Evolutionary conservation across 495 filamentous ascomycete species (phyloP).

Genomic region (Tirmania nivea): DNA sequence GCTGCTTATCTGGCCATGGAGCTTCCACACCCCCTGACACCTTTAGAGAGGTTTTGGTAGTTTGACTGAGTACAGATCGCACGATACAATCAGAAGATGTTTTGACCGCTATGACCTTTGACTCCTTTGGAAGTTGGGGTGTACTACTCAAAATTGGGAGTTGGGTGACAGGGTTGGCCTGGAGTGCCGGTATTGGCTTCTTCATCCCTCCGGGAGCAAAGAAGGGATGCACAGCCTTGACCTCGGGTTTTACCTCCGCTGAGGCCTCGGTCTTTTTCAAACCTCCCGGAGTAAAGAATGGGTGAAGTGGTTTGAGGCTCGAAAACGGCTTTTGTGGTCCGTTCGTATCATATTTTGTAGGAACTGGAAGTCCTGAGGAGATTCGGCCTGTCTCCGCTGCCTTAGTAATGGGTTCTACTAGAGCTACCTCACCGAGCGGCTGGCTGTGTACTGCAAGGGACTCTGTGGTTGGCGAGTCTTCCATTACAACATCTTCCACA

Average conservation of each 20-base stretch:
- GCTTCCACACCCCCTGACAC: conserved; percentile 38
- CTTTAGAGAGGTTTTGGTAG: conserved; percentile 25
- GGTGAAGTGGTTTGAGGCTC: not conserved
- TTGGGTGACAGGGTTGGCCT: not conserved
- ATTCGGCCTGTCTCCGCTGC: too few species aligned
- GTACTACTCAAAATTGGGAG: not conserved
- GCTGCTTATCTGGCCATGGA: conserved; percentile 47
- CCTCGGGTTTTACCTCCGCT: not conserved
- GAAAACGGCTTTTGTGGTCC: too few species aligned
- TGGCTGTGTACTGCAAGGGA: too few species aligned
- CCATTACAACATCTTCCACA: not conserved
- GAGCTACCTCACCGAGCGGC: too few species aligned
- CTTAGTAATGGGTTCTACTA: too few species aligned
- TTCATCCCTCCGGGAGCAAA: conserved; percentile 27
- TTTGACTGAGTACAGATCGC: not conserved
- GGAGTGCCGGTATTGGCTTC: conserved; percentile 1
- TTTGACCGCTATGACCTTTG: not conserved
- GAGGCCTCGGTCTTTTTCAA: too few species aligned
- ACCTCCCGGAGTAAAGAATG: not conserved
- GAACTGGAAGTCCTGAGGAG: too few species aligned
- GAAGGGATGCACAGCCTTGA: conserved; percentile 60
- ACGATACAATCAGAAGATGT: not conserved
- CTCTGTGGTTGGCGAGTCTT: not conserved
- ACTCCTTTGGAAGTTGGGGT: not conserved
- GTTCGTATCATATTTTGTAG: too few species aligned